phyloP scores from a whole-genome alignment of 148 eudicot genomes.

The Rhododendron henanense region DNA sequence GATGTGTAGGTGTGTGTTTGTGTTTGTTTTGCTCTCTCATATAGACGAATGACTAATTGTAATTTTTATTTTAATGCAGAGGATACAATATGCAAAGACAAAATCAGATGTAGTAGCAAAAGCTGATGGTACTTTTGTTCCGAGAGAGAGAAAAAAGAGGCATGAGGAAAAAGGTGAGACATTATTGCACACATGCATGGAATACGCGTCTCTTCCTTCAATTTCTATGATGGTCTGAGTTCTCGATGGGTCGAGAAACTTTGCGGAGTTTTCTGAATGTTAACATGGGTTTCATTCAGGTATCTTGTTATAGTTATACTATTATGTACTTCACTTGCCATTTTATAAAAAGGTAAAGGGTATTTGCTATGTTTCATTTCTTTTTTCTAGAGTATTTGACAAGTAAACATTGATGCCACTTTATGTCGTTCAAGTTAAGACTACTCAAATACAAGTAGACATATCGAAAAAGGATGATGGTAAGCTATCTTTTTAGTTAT shows the following conservation, averaged over 20 bases:
- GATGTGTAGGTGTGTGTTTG: not conserved
- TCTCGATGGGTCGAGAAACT: not conserved
- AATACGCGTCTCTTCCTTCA: not conserved
- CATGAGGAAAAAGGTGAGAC: slow-evolving; percentile 84
- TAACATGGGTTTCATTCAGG: not conserved
- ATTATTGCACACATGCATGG: not conserved
- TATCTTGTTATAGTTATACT: not conserved
- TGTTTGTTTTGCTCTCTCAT: not conserved
- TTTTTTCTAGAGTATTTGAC: not conserved
- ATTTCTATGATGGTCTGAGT: not conserved
- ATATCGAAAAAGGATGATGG: not conserved
- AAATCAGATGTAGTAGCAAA: slow-evolving; percentile 87
- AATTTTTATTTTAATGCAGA: slow-evolving; percentile 37
- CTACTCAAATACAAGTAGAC: not conserved
- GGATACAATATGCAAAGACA: slow-evolving; percentile 92
- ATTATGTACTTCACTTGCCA: not conserved
- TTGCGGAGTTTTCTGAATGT: not conserved
- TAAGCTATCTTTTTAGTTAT: not conserved
- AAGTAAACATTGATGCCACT: not conserved
- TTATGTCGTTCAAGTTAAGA: not conserved
- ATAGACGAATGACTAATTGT: not conserved
- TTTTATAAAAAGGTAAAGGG: not conserved
- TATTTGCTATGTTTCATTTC: not conserved
- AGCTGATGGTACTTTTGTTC: slow-evolving; percentile 90
- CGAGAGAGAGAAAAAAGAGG: slow-evolving; percentile 84